Evolutionary conservation across 768 basidiomycete genomes (phyloP).

Genomic region (Hypsizygus marmoreus): DNA sequence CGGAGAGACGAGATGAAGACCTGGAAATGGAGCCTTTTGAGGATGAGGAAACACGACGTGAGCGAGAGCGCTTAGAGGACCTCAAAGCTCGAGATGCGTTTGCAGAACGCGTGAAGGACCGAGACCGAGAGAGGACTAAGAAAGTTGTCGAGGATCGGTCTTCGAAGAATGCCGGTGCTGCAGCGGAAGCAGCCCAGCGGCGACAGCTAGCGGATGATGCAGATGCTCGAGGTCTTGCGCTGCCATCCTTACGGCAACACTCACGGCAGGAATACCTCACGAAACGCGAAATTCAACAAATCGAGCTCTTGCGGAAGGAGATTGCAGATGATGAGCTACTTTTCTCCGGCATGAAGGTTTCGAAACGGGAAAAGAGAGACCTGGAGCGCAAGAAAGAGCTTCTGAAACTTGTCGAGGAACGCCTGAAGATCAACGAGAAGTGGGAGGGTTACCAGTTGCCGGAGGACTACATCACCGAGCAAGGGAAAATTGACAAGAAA

Average conservation of each 20-base stretch:
- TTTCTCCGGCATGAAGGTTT: slow-evolving; percentile 88
- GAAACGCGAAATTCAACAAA: slow-evolving; percentile 94
- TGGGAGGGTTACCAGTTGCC: slow-evolving; percentile 96
- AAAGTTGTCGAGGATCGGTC: slow-evolving; percentile 92
- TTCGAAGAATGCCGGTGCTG: slow-evolving; percentile 69
- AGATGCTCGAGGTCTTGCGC: slow-evolving; percentile 51
- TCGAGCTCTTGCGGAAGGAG: slow-evolving; percentile 89
- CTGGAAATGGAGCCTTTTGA: slow-evolving; percentile 53
- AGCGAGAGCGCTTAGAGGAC: slow-evolving; percentile 78
- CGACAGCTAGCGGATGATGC: slow-evolving; percentile 81
- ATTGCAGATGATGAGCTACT: slow-evolving; percentile 93
- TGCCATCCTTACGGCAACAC: slow-evolving; percentile 79
- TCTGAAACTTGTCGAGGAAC: slow-evolving; percentile 88
- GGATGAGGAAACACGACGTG: slow-evolving; percentile 70
- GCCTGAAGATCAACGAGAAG: slow-evolving; percentile 92
- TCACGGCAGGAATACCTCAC: slow-evolving; percentile 96
- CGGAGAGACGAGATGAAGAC: slow-evolving; percentile 37
- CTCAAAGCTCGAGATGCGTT: slow-evolving; percentile 90
- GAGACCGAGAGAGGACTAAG: slow-evolving; percentile 85
- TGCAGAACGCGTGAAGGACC: slow-evolving; percentile 80
- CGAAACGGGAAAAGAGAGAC: slow-evolving; percentile 80
- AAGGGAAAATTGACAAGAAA: slow-evolving; percentile 97
- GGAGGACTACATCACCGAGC: slow-evolving; percentile 97
- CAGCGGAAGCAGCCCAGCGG: slow-evolving; percentile 81
- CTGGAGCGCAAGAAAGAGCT: slow-evolving; percentile 92